A percentile compares a stretch with the other conserved stretches of the same genome.
These are phyloP conservation scores for Thelonectria blattea DNA, from an alignment of 2,329 filamentous ascomycete species.

Conservation along the genomic window DNA sequence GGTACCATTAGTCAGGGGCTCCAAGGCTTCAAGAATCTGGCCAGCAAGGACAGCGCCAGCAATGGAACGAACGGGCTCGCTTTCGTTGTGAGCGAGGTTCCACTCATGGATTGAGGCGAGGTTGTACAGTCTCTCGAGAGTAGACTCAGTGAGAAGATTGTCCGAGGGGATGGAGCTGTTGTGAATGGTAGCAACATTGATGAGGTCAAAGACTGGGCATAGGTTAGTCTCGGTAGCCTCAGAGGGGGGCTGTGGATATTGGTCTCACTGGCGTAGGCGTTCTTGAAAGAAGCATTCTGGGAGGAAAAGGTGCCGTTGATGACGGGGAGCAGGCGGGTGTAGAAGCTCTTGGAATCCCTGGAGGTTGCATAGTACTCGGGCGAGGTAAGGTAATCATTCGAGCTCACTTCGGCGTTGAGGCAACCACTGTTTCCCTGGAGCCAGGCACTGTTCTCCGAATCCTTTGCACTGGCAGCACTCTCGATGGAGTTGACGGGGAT, in stretches of 20 bases:
- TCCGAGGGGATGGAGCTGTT: slow-evolving; percentile 64
- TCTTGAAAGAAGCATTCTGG: slow-evolving; percentile 59
- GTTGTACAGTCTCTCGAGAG: slow-evolving; percentile 68
- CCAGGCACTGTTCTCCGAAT: slow-evolving; percentile 63
- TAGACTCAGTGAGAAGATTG: slow-evolving; percentile 64
- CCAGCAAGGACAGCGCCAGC: slow-evolving; percentile 63
- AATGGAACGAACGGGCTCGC: slow-evolving; percentile 68
- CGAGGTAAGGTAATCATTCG: slow-evolving; percentile 60
- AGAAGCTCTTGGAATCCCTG: slow-evolving; percentile 64
- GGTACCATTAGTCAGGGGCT: slow-evolving; percentile 53
- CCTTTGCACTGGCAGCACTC: slow-evolving; percentile 58
- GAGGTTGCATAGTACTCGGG: slow-evolving; percentile 52
- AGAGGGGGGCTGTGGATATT: slow-evolving; percentile 57
- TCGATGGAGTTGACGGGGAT: slow-evolving; percentile 72
- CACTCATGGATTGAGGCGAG: slow-evolving; percentile 83
- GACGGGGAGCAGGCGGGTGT: slow-evolving; percentile 59
- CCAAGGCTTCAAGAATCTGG: slow-evolving; percentile 60
- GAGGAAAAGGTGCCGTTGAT: slow-evolving; percentile 58
- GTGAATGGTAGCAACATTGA: slow-evolving; percentile 67
- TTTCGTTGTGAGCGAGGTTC: slow-evolving; percentile 80
- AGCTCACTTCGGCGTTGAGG: slow-evolving; percentile 59
- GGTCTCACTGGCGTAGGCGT: slow-evolving; percentile 65
- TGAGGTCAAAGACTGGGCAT: slow-evolving; percentile 61
- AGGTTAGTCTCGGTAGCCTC: slow-evolving; percentile 5
- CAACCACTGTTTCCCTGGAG: slow-evolving; percentile 65